These are phyloP conservation scores for Emmonsiellopsis sp. DNA, from an alignment of 2,329 filamentous ascomycete genomes.

Conservation along the genomic window DNA sequence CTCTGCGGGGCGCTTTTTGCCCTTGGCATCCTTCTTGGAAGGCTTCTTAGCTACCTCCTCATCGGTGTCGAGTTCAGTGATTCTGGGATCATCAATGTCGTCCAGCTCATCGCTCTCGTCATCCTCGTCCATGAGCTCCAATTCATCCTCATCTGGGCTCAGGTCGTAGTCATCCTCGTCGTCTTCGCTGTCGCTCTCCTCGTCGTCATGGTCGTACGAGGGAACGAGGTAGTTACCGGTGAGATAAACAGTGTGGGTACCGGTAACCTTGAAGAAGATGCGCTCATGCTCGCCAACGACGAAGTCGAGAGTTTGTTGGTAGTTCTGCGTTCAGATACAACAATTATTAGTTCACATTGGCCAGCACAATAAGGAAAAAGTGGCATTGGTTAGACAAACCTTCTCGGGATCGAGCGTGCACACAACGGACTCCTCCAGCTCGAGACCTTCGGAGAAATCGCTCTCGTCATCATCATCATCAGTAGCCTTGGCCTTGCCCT, in stretches of 20 bases:
- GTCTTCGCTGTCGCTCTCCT: conserved; percentile 33
- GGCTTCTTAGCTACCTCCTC: conserved; percentile 59
- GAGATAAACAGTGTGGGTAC: conserved; percentile 81
- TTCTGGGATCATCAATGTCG: conserved; percentile 65
- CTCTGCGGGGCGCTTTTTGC: conserved; percentile 88
- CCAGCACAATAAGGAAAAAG: not conserved
- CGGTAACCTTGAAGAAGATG: conserved; percentile 84
- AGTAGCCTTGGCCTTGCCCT: conserved; percentile 62
- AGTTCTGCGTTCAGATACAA: conserved; percentile 52
- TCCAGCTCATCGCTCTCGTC: conserved; percentile 70
- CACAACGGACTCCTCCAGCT: conserved; percentile 82
- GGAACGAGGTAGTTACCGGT: conserved; percentile 92
- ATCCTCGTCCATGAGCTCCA: conserved; percentile 46
- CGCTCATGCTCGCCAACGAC: conserved; percentile 80
- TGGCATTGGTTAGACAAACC: conserved; percentile 45
- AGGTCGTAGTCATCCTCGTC: conserved; percentile 61
- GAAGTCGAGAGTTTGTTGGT: conserved; percentile 91
- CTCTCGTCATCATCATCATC: conserved; percentile 55
- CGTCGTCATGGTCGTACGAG: conserved; percentile 38
- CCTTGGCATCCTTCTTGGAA: conserved; percentile 43
- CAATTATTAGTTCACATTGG: conserved; percentile 2
- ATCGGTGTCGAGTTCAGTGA: conserved; percentile 74
- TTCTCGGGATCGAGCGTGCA: conserved; percentile 91
- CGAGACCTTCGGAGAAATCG: conserved; percentile 46
- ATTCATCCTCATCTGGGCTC: conserved; percentile 68